phyloP scores from a whole-genome alignment of 768 basidiomycete species.

The Leucocoprinus leucothites region DNA sequence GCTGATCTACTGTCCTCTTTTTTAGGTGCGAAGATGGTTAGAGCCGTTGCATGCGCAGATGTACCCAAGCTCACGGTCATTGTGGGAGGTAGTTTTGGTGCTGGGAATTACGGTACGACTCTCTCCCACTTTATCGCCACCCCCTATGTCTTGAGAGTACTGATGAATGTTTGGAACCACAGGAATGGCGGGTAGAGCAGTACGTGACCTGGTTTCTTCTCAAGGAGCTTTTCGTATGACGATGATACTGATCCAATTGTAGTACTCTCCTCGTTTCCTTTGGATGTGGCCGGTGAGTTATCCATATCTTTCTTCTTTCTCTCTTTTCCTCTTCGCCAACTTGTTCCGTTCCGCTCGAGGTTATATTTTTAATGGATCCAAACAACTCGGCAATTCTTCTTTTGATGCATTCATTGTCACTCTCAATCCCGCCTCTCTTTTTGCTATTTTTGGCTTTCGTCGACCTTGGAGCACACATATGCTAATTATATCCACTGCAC shows the following conservation, averaged over 20 bases:
- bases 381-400: neutral
- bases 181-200: constrained; percentile 93
- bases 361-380: neutral
- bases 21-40: constrained; percentile 89
- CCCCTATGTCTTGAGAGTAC: neutral
- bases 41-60: constrained; percentile 90
- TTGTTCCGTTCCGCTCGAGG: neutral
- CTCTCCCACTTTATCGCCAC: neutral
- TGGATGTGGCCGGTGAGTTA: constrained; percentile 95
- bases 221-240: neutral
- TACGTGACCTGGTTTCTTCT: constrained; percentile 38
- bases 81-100: constrained; percentile 92
- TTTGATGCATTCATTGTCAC: no score
- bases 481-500: neutral
- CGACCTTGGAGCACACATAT: neutral
- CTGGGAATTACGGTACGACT: constrained; percentile 84
- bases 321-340: neutral
- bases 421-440: neutral
- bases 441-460: neutral
- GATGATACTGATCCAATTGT: neutral
- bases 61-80: constrained; percentile 93
- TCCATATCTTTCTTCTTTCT: neutral
- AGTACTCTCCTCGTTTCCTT: constrained; percentile 93
- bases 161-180: neutral
- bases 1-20: neutral